Base-by-base conservation (phyloP, 305 asterid genomes). In the Lippia alba region DNA sequence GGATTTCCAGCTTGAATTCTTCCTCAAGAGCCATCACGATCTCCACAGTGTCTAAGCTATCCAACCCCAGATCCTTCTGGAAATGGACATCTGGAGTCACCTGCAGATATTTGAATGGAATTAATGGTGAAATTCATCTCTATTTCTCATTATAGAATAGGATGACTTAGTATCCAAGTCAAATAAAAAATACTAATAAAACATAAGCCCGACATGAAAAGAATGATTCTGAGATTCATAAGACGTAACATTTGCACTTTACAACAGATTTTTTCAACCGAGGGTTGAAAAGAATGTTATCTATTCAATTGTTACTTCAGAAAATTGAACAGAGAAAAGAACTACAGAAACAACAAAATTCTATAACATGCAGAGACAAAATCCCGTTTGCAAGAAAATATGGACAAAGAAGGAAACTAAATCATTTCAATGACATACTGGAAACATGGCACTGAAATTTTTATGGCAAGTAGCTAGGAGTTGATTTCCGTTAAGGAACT, bases 1-100 rank as follows among this genome's bases (percentile, higher is more conserved):
- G 94, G 64, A 90, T 90, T 84, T 90, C 93, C 58, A 90, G 87
- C 82, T 88, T 86, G 64, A 90, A 90, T 71, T 90, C 95, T 85
- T 86, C 95, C 78, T 90, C 97, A 4, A 90, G 67, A 60, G 97
- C 93, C 93, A 90, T 86, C 73, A 90, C 95, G 46, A 90, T 83
- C 85, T 90, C 96, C 66, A 90, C 95, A 3, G 74, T 85, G 79
- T 90, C 97, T 77, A 90, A 90, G 88, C 97, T 90, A 80, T 88
- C 95, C 77, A 90, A 78, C 24, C 97, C 93, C 75, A 90, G 82
- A 78, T 90, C 97, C 69, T 86, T 90, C 77, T 86, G 87, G 66
- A 90, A 90, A 79, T 90, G 96, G 67, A 79, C 93, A 55, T 85
- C 89, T 12, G 93, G 89, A 64, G 83, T 82, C 68, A 88, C 97